These are phyloP conservation scores for Talaromyces sp. DNA, from an alignment of 2,329 filamentous ascomycete genomes.

Conservation along the genomic window DNA sequence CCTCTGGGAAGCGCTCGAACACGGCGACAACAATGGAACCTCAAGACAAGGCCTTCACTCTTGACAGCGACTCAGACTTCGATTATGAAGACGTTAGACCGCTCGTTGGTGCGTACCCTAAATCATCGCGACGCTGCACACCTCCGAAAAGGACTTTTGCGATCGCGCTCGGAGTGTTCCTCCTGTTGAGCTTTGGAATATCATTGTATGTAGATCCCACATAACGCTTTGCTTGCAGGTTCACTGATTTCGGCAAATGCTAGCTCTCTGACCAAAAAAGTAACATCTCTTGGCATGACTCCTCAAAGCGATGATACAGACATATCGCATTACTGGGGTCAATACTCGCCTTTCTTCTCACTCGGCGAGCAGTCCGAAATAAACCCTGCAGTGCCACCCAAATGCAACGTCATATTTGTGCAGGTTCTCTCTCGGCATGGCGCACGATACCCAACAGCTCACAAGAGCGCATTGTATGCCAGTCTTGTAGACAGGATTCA, in stretches of 20 bases:
- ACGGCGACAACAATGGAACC: neutral
- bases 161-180: neutral
- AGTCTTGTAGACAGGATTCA: conserved; percentile 65
- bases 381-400: conserved; percentile 55
- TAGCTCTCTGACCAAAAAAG: neutral
- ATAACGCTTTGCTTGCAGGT: neutral
- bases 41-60: neutral
- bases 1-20: no score
- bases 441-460: conserved; percentile 70
- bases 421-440: conserved; percentile 82
- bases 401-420: conserved; percentile 74
- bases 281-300: neutral
- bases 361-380: conserved; percentile 60
- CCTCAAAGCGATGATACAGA: conserved; percentile 31
- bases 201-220: neutral
- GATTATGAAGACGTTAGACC: neutral
- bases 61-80: neutral
- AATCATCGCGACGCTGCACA: neutral
- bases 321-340: conserved; percentile 71
- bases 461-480: conserved; percentile 63
- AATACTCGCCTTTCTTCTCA: conserved; percentile 81
- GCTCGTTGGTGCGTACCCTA: neutral
- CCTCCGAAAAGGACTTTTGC: neutral
- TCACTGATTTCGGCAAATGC: neutral
- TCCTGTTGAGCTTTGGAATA: neutral